Base-by-base conservation (phyloP, 768 basidiomycete genomes). In the Mycena pura region DNA sequence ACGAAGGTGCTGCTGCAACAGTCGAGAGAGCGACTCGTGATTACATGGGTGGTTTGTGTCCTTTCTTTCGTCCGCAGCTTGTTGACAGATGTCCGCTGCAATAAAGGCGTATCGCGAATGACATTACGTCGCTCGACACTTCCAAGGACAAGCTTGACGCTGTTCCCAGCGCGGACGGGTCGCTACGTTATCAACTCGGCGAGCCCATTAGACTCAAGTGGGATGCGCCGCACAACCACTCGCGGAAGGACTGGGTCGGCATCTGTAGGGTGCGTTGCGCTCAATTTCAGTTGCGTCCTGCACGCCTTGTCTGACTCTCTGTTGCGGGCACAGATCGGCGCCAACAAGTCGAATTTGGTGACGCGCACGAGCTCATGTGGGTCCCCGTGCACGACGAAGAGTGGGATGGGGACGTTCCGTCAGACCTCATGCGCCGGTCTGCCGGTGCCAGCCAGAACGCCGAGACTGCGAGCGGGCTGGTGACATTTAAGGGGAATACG, bases 211-310 rank as follows among this genome's bases (percentile, higher is more conserved):
- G 75, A 3, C 82, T 99, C 44, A 84, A 84, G 45, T 99, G 96
- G 96, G 86, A 87, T 65, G 96, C 93, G 1, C 96, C 96, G 1
- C 76, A 79, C 32, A 84, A 86, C 53, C 96, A 98, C 71, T 96
- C 95, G 13, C 84, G 92, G 13, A 87, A 88, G 67, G 97, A 99
- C 73, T 99, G 97, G 97, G 91, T 99, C 69, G 97, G 96, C 14
- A 85, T 98, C 24, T 95, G 95, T 71, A 83, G 90, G 72, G 92
- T 92, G 67, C 38, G 79, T 70, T 45, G 48, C 46, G 2, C 39
- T n/a, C n/a, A n/a, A n/a, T n/a, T n/a, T n/a, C n/a, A n/a, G n/a
- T n/a, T n/a, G n/a, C n/a, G n/a, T n/a, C n/a, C n/a, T n/a, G n/a
- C n/a, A n/a, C n/a, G 36, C 40, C 43, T 6, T 41, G 50, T 31